Percentiles rank a stretch among this genome's conserved stretches.
Conservation (phyloP, 768 basidiomycete genomes). For the Russula compacta region DNA sequence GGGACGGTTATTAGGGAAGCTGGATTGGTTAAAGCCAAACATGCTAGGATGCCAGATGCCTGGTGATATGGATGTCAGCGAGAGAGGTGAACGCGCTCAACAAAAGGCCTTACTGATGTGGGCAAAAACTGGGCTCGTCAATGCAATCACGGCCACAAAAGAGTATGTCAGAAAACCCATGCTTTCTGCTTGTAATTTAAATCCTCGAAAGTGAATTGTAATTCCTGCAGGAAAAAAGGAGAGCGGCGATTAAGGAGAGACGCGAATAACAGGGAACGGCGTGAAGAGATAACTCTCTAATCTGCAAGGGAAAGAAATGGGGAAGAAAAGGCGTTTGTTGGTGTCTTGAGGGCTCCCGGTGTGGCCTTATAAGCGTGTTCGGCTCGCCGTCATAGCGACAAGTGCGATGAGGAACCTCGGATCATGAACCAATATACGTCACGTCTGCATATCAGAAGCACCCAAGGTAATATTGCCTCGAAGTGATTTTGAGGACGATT, state of each 20-base stretch:
- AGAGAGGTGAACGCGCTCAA: background rate
- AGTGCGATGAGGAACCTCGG: too few relatives aligned
- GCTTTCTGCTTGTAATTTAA: background rate
- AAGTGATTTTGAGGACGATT: too few relatives aligned
- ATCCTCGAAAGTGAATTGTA: too few relatives aligned
- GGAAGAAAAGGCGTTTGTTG: background rate
- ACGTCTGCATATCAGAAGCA: background rate
- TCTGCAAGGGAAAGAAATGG: background rate
- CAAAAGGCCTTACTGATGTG: background rate
- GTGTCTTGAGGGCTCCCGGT: background rate
- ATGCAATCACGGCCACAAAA: background rate
- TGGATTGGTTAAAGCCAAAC: conserved; percentile 34
- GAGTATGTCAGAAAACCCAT: background rate
- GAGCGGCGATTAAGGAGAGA: background rate
- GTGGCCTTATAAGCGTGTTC: background rate
- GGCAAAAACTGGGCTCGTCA: conserved; percentile 1
- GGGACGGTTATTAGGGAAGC: conserved; percentile 26
- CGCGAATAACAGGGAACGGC: background rate
- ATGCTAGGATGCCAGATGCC: conserved; percentile 29
- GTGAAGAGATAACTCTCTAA: background rate
- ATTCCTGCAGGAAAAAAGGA: background rate
- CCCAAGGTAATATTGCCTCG: too few relatives aligned
- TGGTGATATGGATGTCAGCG: conserved; percentile 5
- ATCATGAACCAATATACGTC: background rate
- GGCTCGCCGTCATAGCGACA: background rate